Base-by-base conservation (phyloP, 768 basidiomycete genomes). In the Phlebiopsis flavidoalba region DNA sequence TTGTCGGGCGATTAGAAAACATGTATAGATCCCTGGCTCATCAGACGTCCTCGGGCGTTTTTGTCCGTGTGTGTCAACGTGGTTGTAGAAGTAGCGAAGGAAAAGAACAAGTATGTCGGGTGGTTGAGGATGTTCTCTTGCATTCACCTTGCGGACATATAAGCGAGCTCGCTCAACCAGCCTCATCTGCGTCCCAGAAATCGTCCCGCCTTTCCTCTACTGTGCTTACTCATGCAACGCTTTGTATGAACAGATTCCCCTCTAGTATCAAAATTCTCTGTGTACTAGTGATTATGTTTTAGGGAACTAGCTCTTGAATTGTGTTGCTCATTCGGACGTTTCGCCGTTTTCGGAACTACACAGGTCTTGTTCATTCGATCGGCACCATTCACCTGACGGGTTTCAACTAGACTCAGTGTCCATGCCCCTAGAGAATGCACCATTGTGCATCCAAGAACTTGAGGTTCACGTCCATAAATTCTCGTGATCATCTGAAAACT, bases 1-100 rank as follows among this genome's bases (percentile, higher is more conserved):
- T 19, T 59, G 12, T 52, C 36, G 59, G 21, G 65, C 26, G 26
- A 31, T 31, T 58, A 91, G 91, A 85, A 91, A 90, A 85, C 87
- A 22, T 96, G 93, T 70, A 74, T 95, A 47, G 93, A 96, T 69
- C 91, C 92, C 21, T 96, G 94, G 94, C 73, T 96, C 54, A 85
- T 77, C 3, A n/a, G 87, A 89, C 62, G 87, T 93, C 14, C 92
- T 90, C 31, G 93, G 91, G 5, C 83, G 92, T 35, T n/a, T n/a
- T n/a, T 96, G 93, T 77, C 93, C 93, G 7, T n/a, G 84, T 88
- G 17, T 96, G 93, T 70, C 92, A 95, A 70, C 76, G 86, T 35
- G 76, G 85, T n/a, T 24, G 91, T 93, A 14, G 84, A 88, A 59
- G 67, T 64, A 0, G 63, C 64, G 52, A 53, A 53, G 21, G 33